phyloP scores from a whole-genome alignment of 208 protist genomes.

The Trypanosoma avium region DNA sequence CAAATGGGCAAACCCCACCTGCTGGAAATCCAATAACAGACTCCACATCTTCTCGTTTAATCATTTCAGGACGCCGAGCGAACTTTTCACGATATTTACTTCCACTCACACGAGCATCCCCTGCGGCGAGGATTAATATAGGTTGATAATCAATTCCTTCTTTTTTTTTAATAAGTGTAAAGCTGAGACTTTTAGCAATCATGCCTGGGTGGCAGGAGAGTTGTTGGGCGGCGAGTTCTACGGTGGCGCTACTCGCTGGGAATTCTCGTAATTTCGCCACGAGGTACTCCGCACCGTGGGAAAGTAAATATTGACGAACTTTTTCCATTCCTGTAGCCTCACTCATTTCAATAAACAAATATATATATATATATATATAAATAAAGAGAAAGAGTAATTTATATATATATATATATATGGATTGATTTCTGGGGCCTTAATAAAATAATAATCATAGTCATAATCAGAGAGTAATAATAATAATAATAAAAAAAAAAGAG shows the following conservation, averaged over 20 bases:
- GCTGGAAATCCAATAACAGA: conserved; percentile 42
- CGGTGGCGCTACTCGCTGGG: conserved; percentile 49
- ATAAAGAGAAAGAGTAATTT: too few species aligned
- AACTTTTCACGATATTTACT: conserved; percentile 55
- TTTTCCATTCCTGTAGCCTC: conserved; percentile 30
- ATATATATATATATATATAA: too few species aligned
- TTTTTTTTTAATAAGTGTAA: conserved; percentile 34
- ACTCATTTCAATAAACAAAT: background rate
- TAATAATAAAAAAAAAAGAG: too few species aligned
- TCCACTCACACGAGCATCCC: conserved; percentile 48
- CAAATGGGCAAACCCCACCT: conserved; percentile 68
- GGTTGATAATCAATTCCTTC: conserved; percentile 32
- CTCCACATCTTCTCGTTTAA: conserved; percentile 56
- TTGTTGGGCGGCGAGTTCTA: conserved; percentile 44
- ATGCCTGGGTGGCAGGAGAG: conserved; percentile 46
- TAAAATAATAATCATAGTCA: too few species aligned
- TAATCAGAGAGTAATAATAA: too few species aligned
- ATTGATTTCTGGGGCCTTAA: too few species aligned
- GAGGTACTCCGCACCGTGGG: conserved; percentile 30
- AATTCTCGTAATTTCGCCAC: conserved; percentile 46
- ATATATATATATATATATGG: too few species aligned
- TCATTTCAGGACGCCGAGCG: conserved; percentile 41
- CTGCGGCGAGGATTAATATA: conserved; percentile 51
- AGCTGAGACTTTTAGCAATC: conserved; percentile 67
- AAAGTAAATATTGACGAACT: conserved; percentile 36